Conservation (phyloP, 768 basidiomycete species). For the Panaeolus papilionaceus region DNA sequence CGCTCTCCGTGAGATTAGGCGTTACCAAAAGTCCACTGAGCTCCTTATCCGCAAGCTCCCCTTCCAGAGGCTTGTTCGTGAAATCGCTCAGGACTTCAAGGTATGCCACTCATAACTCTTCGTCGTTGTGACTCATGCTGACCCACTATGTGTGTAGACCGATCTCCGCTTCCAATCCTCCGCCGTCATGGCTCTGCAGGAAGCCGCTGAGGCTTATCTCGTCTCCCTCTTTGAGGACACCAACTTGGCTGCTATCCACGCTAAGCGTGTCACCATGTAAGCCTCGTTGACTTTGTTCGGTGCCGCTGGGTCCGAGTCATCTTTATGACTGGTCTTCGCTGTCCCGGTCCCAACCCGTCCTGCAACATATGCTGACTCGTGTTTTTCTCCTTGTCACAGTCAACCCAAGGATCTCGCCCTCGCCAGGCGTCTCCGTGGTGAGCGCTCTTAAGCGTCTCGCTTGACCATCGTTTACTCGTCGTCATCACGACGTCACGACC, state of each 20-base stretch:
- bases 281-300: constrained; percentile 15
- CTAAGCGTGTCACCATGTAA: constrained; percentile 62
- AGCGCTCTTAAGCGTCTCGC: too few species aligned
- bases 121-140: constrained; percentile 18
- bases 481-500: background rate
- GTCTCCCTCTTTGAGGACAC: constrained; percentile 89
- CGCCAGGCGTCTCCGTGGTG: constrained; percentile 82
- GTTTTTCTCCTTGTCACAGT: constrained; percentile 39
- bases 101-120: constrained; percentile 41
- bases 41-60: constrained; percentile 99
- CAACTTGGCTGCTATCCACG: constrained; percentile 91
- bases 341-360: background rate
- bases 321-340: background rate
- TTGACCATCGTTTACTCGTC: background rate
- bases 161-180: constrained; percentile 96
- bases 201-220: constrained; percentile 90
- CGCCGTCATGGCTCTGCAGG: constrained; percentile 92
- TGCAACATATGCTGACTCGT: background rate
- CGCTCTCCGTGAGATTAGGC: constrained; percentile 97
- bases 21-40: constrained; percentile 99
- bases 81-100: constrained; percentile 98
- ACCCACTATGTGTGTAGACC: constrained; percentile 54
- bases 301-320: background rate
- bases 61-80: constrained; percentile 97
- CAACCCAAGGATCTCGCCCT: constrained; percentile 92